phyloP scores from a whole-genome alignment of 1,284 basidiomycete genomes.

The Wallemia ichthyophaga region DNA sequence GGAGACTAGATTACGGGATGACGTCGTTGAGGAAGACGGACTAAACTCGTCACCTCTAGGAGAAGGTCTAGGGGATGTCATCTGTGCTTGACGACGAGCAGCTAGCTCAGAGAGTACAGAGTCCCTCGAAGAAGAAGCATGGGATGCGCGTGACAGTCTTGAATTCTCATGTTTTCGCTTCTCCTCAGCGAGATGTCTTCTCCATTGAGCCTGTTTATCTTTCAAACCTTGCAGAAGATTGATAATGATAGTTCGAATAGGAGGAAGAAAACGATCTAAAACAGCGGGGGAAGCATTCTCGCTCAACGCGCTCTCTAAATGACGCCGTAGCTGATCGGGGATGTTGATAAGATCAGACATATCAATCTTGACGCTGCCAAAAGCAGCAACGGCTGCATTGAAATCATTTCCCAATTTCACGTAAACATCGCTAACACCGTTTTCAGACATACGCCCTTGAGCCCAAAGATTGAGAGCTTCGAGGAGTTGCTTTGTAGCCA shows the following conservation, averaged over 20 bases:
- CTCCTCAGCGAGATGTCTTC: slow-evolving; percentile 10
- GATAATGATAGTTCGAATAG: slow-evolving; percentile 76
- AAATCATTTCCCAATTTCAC: slow-evolving; percentile 91
- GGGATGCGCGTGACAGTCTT: slow-evolving; percentile 3
- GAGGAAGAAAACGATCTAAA: slow-evolving; percentile 65
- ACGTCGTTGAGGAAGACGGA: not conserved
- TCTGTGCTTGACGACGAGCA: slow-evolving; percentile 1
- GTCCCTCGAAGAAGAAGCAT: slow-evolving; percentile 4
- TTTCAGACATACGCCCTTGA: slow-evolving; percentile 38
- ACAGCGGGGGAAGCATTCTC: slow-evolving; percentile 65
- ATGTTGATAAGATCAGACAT: slow-evolving; percentile 77
- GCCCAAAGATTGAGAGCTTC: slow-evolving; percentile 79
- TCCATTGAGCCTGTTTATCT: slow-evolving; percentile 55
- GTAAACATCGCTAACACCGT: slow-evolving; percentile 55
- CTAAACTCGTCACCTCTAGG: slow-evolving; percentile 3
- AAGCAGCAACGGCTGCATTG: slow-evolving; percentile 70
- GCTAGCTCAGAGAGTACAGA: slow-evolving; percentile 1
- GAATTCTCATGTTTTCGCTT: slow-evolving; percentile 5
- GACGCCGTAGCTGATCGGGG: slow-evolving; percentile 57
- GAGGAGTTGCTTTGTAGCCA: slow-evolving; percentile 78
- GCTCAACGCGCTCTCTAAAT: slow-evolving; percentile 65
- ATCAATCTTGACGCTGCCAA: slow-evolving; percentile 53
- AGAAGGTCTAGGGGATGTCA: slow-evolving; percentile 1
- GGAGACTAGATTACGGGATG: slow-evolving; percentile 1
- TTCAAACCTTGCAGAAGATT: slow-evolving; percentile 69